Evolutionary conservation across 2,329 filamentous ascomycete species (phyloP), one percentile per base, ranked within the genome.

Genomic region (Dactylellina cionopaga): DNA sequence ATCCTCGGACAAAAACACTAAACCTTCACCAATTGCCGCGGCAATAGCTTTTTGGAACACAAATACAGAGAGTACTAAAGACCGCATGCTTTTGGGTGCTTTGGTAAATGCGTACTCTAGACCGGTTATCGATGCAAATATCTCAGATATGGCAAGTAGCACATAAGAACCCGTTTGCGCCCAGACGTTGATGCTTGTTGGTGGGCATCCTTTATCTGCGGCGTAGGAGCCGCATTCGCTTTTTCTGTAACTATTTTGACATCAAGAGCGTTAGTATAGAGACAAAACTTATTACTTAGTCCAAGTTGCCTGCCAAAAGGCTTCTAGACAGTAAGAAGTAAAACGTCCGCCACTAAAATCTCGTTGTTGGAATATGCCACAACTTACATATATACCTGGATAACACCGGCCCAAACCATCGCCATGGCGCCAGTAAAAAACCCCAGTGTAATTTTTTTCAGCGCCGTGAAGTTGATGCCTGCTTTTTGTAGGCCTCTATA

Each of bases 61-160:
- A 78, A 88, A 88, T 76, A 92, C 83, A 17, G 86, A 86, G 80
- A 82, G 84, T 9, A 92, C 89, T 9, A 92, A 83, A 0, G 88
- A 90, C 74, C 89, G 88, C 90, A 93, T 92, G 83, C 92, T 92
- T 77, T 86, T 86, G 17, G 90, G 90, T 0, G 89, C 89, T 80
- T 91, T 91, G 79, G 88, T 88, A 82, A 88, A 92, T 31, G 90
- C 90, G 75, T 91, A 91, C 78, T 92, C 90, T 75, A 90, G 86
- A 1, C 87, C 87, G 2, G 85, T 87, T 64, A 87, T 83, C 6
- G 83, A 85, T 1, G 84, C 83, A 74, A 87, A 83, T 76, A 86
- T 86, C 76, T 87, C 85, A 1, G 84, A 85, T 70, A 86, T 82
- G 74, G 83, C 85, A 66, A 85, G 82, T 2, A 87, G 80, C 9